Conservation (phyloP, 2,329 filamentous ascomycete species). For the Ramichloridium luteum region DNA sequence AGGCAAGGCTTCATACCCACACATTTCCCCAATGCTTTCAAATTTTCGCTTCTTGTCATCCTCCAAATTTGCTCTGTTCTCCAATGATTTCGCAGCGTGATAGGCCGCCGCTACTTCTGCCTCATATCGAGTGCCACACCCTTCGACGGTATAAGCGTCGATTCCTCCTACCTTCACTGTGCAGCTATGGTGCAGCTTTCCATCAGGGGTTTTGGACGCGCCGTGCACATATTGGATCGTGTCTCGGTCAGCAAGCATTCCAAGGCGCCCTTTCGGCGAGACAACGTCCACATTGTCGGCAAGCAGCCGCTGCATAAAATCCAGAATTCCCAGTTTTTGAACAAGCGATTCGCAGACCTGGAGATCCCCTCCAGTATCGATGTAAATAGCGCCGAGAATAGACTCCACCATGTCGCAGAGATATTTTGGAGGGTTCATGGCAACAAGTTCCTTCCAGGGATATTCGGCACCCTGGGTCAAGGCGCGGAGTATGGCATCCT, state of each 20-base stretch:
- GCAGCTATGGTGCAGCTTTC: slow-evolving; percentile 18
- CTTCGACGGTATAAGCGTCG: slow-evolving; percentile 23
- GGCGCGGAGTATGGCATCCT: slow-evolving; percentile 37
- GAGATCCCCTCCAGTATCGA: slow-evolving; percentile 58
- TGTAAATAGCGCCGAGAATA: slow-evolving; percentile 67
- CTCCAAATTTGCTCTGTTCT: background rate
- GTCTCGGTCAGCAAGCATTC: slow-evolving; percentile 41
- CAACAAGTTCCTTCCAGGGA: slow-evolving; percentile 63
- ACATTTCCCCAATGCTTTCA: too few species aligned
- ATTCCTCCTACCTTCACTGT: slow-evolving; percentile 25
- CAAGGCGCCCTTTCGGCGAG: slow-evolving; percentile 57
- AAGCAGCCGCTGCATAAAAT: slow-evolving; percentile 50
- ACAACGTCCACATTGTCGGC: slow-evolving; percentile 40
- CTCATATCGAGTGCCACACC: slow-evolving; percentile 25
- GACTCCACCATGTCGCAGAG: slow-evolving; percentile 62
- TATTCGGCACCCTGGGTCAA: slow-evolving; percentile 45
- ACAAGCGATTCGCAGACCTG: slow-evolving; percentile 49
- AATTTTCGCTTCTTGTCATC: slow-evolving; percentile 1
- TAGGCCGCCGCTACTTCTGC: slow-evolving; percentile 29
- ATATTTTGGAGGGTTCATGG: slow-evolving; percentile 59
- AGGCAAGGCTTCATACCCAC: too few species aligned
- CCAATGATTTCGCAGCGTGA: slow-evolving; percentile 1
- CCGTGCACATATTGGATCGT: slow-evolving; percentile 41
- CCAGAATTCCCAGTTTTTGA: slow-evolving; percentile 51
- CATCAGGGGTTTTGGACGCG: slow-evolving; percentile 4